Evolutionary conservation across 352 stramenopile species (phyloP).

Genomic region (Phytophthora vignae): DNA sequence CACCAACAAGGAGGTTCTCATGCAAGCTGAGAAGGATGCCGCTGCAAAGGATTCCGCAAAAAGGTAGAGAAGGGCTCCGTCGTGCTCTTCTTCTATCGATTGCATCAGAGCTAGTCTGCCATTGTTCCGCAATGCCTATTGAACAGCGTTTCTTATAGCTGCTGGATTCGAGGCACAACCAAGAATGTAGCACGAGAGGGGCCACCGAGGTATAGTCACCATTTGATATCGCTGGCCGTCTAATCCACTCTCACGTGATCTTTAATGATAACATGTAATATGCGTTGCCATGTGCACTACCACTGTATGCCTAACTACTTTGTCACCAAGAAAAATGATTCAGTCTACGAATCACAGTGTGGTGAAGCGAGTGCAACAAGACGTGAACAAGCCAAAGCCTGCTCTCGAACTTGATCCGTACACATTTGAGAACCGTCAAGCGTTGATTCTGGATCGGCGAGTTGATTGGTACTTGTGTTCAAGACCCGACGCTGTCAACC

Average conservation of each 20-base stretch:
- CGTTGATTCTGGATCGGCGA: constrained; percentile 48
- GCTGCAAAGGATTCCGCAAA: constrained; percentile 27
- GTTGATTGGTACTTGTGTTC: constrained; percentile 60
- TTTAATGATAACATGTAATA: constrained; percentile 32
- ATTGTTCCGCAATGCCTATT: constrained; percentile 35
- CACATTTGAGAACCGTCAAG: constrained; percentile 50
- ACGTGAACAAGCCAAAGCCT: background rate
- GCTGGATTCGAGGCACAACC: constrained; percentile 23
- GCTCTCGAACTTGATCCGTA: constrained; percentile 60
- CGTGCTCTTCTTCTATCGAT: constrained; percentile 27
- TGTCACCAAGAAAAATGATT: constrained; percentile 29
- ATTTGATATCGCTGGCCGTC: constrained; percentile 17
- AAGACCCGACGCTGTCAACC: constrained; percentile 52
- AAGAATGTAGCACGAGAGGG: constrained; percentile 41
- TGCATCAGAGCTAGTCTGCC: constrained; percentile 16
- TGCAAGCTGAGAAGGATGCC: constrained; percentile 53
- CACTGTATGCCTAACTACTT: constrained; percentile 23
- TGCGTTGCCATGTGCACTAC: background rate
- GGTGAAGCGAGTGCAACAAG: background rate
- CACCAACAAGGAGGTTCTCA: constrained; percentile 85
- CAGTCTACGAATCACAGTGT: constrained; percentile 4
- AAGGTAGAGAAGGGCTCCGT: constrained; percentile 51
- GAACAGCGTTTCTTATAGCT: constrained; percentile 40
- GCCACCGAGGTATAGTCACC: constrained; percentile 49
- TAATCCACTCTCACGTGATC: constrained; percentile 27